phyloP scores from a whole-genome alignment of 331 rosid species.

The Erythrophleum ivorense region DNA sequence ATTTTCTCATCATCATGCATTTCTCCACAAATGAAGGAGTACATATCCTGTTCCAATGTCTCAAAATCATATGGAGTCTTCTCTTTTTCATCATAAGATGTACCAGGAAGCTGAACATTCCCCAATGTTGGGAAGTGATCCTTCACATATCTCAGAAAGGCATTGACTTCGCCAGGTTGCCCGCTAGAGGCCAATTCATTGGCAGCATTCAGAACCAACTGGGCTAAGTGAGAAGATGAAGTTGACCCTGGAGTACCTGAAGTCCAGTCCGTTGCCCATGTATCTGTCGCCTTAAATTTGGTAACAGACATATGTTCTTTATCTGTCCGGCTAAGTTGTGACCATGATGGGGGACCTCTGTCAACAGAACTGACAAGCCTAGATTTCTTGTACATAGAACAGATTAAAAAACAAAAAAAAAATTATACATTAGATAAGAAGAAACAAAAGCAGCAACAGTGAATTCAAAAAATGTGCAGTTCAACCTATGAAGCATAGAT shows the following conservation, averaged over 20 bases:
- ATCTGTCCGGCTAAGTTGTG: slow-evolving; percentile 51
- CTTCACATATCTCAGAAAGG: slow-evolving; percentile 59
- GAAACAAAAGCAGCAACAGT: slow-evolving; percentile 12
- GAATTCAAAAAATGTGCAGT: slow-evolving; percentile 22
- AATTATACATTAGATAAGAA: slow-evolving; percentile 31
- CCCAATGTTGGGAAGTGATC: slow-evolving; percentile 58
- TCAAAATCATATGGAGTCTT: slow-evolving; percentile 52
- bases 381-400: slow-evolving; percentile 66
- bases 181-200: slow-evolving; percentile 59
- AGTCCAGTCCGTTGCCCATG: slow-evolving; percentile 44
- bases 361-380: slow-evolving; percentile 86
- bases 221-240: slow-evolving; percentile 54
- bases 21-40: slow-evolving; percentile 60
- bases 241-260: slow-evolving; percentile 49
- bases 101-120: slow-evolving; percentile 54
- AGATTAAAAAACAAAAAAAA: neutral
- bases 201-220: slow-evolving; percentile 62
- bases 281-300: slow-evolving; percentile 48
- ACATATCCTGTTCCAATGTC: slow-evolving; percentile 73
- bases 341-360: slow-evolving; percentile 82
- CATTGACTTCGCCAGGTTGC: slow-evolving; percentile 60
- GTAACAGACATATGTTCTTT: slow-evolving; percentile 52
- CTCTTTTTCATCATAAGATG: slow-evolving; percentile 52
- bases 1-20: slow-evolving; percentile 45
- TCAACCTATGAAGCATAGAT: neutral